Conservation (phyloP, 2,329 filamentous ascomycete species). For the Pestalotiopsis sp. region DNA sequence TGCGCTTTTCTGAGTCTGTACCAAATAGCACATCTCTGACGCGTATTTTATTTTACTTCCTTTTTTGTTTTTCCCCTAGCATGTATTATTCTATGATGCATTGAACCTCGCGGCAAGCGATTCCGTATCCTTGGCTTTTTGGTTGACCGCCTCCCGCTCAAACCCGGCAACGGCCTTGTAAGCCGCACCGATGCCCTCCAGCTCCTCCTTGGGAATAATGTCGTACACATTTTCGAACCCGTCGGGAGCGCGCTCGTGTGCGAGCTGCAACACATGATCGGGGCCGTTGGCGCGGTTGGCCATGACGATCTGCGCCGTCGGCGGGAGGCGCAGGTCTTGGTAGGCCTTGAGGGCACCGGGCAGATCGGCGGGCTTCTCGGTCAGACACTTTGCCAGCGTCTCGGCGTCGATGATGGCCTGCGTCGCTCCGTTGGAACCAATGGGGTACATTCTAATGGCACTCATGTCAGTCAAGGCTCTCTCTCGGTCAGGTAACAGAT, state of each 20-base stretch:
- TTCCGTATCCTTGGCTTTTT: constrained; percentile 39
- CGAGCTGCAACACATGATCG: constrained; percentile 48
- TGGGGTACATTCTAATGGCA: constrained; percentile 39
- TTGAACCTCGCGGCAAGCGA: constrained; percentile 17
- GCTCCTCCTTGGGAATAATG: constrained; percentile 40
- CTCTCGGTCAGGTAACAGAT: not conserved
- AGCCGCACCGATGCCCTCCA: constrained; percentile 38
- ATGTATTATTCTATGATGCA: not conserved
- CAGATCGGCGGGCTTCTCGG: constrained; percentile 27
- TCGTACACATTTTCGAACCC: constrained; percentile 43
- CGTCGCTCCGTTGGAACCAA: constrained; percentile 45
- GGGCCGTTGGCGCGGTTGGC: constrained; percentile 49
- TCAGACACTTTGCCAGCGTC: constrained; percentile 36
- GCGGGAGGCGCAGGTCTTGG: constrained; percentile 40
- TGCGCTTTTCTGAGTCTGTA: no score
- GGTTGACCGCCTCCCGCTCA: constrained; percentile 46
- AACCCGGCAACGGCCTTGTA: constrained; percentile 47
- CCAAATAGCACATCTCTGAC: not conserved
- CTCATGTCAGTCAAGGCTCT: not conserved
- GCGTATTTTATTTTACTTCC: not conserved
- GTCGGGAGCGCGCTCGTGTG: constrained; percentile 45
- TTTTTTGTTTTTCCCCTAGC: not conserved
- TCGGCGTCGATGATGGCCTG: constrained; percentile 49
- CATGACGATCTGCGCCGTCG: constrained; percentile 47
- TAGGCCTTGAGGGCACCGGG: constrained; percentile 38